These are phyloP conservation scores for Saposhnikovia divaricata DNA, from an alignment of 129 eudicot species.

Conservation along the genomic window DNA sequence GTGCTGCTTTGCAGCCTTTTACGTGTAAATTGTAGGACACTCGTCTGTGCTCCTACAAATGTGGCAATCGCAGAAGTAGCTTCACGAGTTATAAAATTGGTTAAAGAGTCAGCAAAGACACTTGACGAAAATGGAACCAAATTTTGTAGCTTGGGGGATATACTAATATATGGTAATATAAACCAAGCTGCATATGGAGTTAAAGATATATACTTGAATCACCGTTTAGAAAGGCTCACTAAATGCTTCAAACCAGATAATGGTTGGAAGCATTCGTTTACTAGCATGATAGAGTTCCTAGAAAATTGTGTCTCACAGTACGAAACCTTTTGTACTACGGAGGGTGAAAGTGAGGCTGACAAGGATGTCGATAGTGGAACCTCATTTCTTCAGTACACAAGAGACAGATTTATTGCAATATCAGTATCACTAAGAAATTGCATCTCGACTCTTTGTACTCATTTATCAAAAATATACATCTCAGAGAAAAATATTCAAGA, in stretches of 20 bases:
- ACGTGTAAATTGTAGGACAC: slow-evolving; percentile 22
- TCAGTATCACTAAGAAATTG: slow-evolving; percentile 21
- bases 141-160: slow-evolving; percentile 21
- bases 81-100: slow-evolving; percentile 21
- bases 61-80: slow-evolving; percentile 27
- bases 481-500: slow-evolving; percentile 10
- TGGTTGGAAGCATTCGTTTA: slow-evolving; percentile 30
- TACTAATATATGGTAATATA: slow-evolving; percentile 31
- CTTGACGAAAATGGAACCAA: neutral
- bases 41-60: slow-evolving; percentile 33
- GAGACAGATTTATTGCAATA: slow-evolving; percentile 17
- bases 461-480: slow-evolving; percentile 21
- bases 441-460: slow-evolving; percentile 19
- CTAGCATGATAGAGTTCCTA: slow-evolving; percentile 30
- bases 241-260: slow-evolving; percentile 14
- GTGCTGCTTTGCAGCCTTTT: slow-evolving; percentile 16
- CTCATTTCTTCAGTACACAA: slow-evolving; percentile 22
- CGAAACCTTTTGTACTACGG: neutral
- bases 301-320: slow-evolving; percentile 15
- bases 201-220: slow-evolving; percentile 23
- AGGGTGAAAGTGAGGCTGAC: neutral
- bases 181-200: slow-evolving; percentile 13
- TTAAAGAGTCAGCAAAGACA: slow-evolving; percentile 6
- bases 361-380: neutral
- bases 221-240: slow-evolving; percentile 23